Evolutionary conservation across 2,329 filamentous ascomycete species (phyloP).

Genomic region (Sporothrix humicola): DNA sequence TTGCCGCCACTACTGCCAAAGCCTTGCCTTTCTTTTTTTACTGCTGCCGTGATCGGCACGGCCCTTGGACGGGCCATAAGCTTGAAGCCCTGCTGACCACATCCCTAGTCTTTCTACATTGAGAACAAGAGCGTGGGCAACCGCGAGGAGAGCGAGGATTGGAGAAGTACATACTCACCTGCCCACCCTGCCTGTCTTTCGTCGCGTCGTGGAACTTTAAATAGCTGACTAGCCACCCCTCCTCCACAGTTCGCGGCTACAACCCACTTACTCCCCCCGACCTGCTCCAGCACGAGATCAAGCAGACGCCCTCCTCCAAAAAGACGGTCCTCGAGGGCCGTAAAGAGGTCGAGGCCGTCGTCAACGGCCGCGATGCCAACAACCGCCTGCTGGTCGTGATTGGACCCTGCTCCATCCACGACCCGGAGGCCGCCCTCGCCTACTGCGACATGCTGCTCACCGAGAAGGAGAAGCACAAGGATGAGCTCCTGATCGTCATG

Average conservation of each 20-base stretch:
- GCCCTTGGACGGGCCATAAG: background rate
- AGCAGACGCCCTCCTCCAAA: slow-evolving; percentile 62
- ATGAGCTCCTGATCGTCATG: slow-evolving; percentile 95
- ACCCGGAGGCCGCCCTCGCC: slow-evolving; percentile 85
- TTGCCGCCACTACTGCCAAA: background rate
- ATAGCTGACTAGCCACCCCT: slow-evolving; percentile 49
- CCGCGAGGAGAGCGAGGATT: slow-evolving; percentile 75
- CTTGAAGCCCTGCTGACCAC: background rate
- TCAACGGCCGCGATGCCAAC: slow-evolving; percentile 63
- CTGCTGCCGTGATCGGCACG: background rate
- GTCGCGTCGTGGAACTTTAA: background rate
- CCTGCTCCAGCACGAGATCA: slow-evolving; percentile 92
- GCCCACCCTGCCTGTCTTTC: background rate
- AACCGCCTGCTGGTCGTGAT: slow-evolving; percentile 73
- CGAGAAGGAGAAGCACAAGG: slow-evolving; percentile 84
- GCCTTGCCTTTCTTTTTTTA: too few relatives aligned
- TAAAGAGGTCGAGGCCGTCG: slow-evolving; percentile 66
- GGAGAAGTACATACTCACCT: slow-evolving; percentile 67
- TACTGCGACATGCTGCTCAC: slow-evolving; percentile 86
- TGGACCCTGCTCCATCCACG: slow-evolving; percentile 96
- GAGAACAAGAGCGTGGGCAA: slow-evolving; percentile 81
- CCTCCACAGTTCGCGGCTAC: slow-evolving; percentile 75
- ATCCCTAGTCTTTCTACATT: slow-evolving; percentile 68
- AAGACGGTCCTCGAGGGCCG: slow-evolving; percentile 66
- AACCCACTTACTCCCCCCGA: slow-evolving; percentile 92